Percentiles rank a stretch among this genome's conserved stretches.
Evolutionary conservation across 1,139 yeast species (phyloP).

Genomic region (Candida sojae): DNA sequence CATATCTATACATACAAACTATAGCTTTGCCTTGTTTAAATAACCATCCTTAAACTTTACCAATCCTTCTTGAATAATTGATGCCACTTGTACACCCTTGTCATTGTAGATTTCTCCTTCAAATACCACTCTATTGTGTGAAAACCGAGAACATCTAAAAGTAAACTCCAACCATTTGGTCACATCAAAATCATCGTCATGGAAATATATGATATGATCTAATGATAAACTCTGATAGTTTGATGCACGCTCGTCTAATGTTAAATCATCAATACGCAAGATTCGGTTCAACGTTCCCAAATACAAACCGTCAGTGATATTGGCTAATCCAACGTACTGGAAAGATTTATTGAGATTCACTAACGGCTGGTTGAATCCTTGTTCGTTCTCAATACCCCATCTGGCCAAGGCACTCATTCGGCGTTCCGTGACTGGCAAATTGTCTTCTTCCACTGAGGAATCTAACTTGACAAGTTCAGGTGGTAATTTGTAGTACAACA

Average conservation of each 20-base stretch:
- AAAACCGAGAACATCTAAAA: conserved; percentile 52
- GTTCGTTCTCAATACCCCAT: conserved; percentile 36
- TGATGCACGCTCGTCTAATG: conserved; percentile 27
- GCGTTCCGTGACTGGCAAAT: conserved; percentile 33
- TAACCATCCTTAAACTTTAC: conserved; percentile 24
- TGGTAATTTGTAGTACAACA: conserved; percentile 40
- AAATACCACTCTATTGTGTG: conserved; percentile 56
- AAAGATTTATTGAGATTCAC: conserved; percentile 21
- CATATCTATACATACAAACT: neutral
- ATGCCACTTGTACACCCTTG: conserved; percentile 59
- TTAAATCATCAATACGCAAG: conserved; percentile 24
- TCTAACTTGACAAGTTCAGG: conserved; percentile 32
- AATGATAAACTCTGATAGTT: conserved; percentile 54
- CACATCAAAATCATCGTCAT: conserved; percentile 52
- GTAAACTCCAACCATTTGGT: conserved; percentile 58
- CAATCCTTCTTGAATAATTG: conserved; percentile 66
- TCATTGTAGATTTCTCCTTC: conserved; percentile 59
- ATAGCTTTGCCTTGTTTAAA: conserved; percentile 19
- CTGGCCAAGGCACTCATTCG: conserved; percentile 43
- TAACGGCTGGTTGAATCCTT: conserved; percentile 17
- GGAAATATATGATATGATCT: conserved; percentile 72
- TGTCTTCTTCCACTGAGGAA: conserved; percentile 27
- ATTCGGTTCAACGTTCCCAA: conserved; percentile 43
- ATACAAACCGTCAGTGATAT: conserved; percentile 61
- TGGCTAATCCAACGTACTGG: conserved; percentile 63